Evolutionary conservation across 2,329 filamentous ascomycete genomes (phyloP).

Genomic region (Shiraia bambusicola): DNA sequence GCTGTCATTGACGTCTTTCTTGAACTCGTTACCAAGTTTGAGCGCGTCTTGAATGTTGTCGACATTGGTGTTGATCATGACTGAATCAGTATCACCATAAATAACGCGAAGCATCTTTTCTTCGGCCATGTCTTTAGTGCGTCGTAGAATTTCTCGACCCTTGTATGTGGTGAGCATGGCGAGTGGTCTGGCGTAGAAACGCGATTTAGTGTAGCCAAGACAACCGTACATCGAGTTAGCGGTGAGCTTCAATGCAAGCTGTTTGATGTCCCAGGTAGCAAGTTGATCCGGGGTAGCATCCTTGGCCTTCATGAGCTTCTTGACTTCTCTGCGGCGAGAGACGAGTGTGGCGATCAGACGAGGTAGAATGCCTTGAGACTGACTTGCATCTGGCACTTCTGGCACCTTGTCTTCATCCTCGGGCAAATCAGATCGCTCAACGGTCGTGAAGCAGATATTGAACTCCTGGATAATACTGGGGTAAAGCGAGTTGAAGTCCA

Average conservation of each 20-base stretch:
- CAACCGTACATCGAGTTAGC: constrained; percentile 99
- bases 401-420: constrained; percentile 87
- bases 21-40: constrained; percentile 92
- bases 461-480: constrained; percentile 99
- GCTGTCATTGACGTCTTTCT: constrained; percentile 87
- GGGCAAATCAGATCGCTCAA: constrained; percentile 71
- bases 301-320: constrained; percentile 95
- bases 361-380: constrained; percentile 83
- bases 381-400: constrained; percentile 71
- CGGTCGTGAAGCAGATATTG: constrained; percentile 99
- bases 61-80: constrained; percentile 99
- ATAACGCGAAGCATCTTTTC: constrained; percentile 90
- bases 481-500: constrained; percentile 99
- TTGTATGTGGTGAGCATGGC: constrained; percentile 97
- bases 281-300: constrained; percentile 81
- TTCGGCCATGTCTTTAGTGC: constrained; percentile 94
- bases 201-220: constrained; percentile 92
- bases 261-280: constrained; percentile 96
- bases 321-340: constrained; percentile 84
- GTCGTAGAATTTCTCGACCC: constrained; percentile 93
- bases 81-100: constrained; percentile 97
- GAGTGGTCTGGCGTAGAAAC: constrained; percentile 93
- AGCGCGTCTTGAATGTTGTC: constrained; percentile 89
- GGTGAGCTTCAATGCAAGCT: constrained; percentile 92
- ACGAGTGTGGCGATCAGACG: constrained; percentile 91